These are phyloP conservation scores for Teunomyces funiuensis DNA, from an alignment of 805 yeast species.

Conservation along the genomic window DNA sequence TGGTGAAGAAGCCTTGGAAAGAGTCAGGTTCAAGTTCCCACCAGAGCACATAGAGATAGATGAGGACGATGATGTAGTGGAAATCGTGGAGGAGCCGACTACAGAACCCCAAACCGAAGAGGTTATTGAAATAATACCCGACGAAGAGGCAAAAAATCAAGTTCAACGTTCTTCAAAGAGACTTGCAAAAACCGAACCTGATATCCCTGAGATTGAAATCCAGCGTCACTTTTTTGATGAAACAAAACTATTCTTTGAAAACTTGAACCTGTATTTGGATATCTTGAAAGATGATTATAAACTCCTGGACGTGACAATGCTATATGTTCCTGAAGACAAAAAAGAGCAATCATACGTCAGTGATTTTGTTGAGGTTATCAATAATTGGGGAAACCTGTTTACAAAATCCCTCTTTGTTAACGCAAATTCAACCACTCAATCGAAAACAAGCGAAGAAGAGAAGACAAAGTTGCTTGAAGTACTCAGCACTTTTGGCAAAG, in stretches of 20 bases:
- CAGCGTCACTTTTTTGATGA: constrained; percentile 25
- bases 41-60: constrained; percentile 6
- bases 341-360: background rate
- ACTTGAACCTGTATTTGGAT: constrained; percentile 18
- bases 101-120: background rate
- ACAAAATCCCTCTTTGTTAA: constrained; percentile 17
- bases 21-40: constrained; percentile 33
- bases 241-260: constrained; percentile 23
- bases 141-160: constrained; percentile 15
- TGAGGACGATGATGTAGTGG: constrained; percentile 4
- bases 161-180: constrained; percentile 32
- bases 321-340: constrained; percentile 14
- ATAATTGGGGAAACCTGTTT: constrained; percentile 27
- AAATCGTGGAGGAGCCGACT: constrained; percentile 13
- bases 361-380: constrained; percentile 24
- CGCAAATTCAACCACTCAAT: constrained; percentile 3
- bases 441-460: constrained; percentile 25
- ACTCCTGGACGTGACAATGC: constrained; percentile 4
- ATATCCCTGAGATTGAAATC: constrained; percentile 23
- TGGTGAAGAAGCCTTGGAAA: constrained; percentile 49
- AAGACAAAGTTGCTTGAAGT: constrained; percentile 35
- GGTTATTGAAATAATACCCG: constrained; percentile 12
- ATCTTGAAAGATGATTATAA: constrained; percentile 1
- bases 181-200: constrained; percentile 26
- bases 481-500: constrained; percentile 30